A percentile compares a stretch with the other conserved stretches of the same genome.
Conservation (phyloP, 2,329 filamentous ascomycete genomes). For the Sporothrix schenckii region DNA sequence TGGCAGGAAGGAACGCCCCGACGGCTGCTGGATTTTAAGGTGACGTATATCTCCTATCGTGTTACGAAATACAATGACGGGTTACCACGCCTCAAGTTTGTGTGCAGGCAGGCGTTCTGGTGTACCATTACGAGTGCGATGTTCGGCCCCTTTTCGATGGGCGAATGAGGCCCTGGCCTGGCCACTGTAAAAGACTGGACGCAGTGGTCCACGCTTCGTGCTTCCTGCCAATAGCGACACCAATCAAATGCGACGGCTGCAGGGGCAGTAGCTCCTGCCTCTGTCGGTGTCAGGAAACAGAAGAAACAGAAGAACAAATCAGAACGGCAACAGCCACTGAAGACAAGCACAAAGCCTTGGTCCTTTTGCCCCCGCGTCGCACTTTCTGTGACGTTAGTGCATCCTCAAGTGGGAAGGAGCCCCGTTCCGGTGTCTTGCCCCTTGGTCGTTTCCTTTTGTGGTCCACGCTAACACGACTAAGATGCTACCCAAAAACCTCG, state of each 20-base stretch:
- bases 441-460: background rate
- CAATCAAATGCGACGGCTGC: background rate
- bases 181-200: background rate
- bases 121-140: too few relatives aligned
- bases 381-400: slow-evolving; percentile 11
- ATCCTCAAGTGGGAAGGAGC: slow-evolving; percentile 21
- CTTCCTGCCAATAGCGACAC: slow-evolving; percentile 20
- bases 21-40: background rate
- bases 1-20: slow-evolving; percentile 6
- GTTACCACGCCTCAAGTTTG: too few relatives aligned
- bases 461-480: slow-evolving; percentile 17
- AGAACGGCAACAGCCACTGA: background rate
- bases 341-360: background rate
- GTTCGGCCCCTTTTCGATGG: too few relatives aligned
- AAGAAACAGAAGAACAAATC: background rate
- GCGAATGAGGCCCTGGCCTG: too few relatives aligned
- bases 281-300: background rate
- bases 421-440: slow-evolving; percentile 11
- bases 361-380: slow-evolving; percentile 24
- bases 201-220: slow-evolving; percentile 5
- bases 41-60: background rate
- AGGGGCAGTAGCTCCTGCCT: background rate
- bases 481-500: background rate
- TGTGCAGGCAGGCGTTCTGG: too few relatives aligned
- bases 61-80: too few relatives aligned